Base-by-base conservation (phyloP, 2,329 filamentous ascomycete genomes). In the Fusarium torulosum region DNA sequence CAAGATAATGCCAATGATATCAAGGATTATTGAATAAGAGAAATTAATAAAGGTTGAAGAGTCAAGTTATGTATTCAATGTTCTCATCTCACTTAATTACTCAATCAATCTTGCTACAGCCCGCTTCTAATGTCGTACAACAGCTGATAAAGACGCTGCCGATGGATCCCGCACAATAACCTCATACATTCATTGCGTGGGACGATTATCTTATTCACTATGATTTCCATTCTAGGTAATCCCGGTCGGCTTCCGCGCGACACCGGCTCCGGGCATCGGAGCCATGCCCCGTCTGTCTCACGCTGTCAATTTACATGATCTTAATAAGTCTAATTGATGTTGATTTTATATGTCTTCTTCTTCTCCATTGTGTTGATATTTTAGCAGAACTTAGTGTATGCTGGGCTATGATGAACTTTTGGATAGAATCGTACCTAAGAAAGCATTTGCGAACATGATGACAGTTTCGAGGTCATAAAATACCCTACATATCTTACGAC, bases 121-220 rank as follows among this genome's bases (percentile, higher is more conserved):
- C 33, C 33, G 37, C 20, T 43, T 56, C 50, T 23, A 17, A 21
- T 62, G 51, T 54, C 42, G 45, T 66, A 62, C 45, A 33, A 58
- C 45, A 31, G 43, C 45, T 53, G 44, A 43, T 25, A 58, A 50
- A 25, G 44, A 42, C 10, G 38, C 43, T 33, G 51, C 49, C 66
- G 52, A 73, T 62, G 61, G 50, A 67, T 73, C 46, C 60, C 64
- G 66, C 71, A 66, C 66, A 73, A 71, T 61, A 73, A 53, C 53
- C 71, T 67, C 69, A 50, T 53, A 54, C 50, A 47, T 53, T 59
- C 37, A 45, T 42, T 25, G 52, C 11, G 47, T 73, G 56, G 57
- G 55, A 63, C 63, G 70, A 70, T 70, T 62, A 49, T 42, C 43
- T 41, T 29, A 54, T 58, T 66, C 54, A 50, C 25, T 13, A 17